Percentiles rank a stretch among this genome's conserved stretches.
phyloP scores from a whole-genome alignment of 2,329 filamentous ascomycete genomes.

The Pseudogymnoascus sp. region DNA sequence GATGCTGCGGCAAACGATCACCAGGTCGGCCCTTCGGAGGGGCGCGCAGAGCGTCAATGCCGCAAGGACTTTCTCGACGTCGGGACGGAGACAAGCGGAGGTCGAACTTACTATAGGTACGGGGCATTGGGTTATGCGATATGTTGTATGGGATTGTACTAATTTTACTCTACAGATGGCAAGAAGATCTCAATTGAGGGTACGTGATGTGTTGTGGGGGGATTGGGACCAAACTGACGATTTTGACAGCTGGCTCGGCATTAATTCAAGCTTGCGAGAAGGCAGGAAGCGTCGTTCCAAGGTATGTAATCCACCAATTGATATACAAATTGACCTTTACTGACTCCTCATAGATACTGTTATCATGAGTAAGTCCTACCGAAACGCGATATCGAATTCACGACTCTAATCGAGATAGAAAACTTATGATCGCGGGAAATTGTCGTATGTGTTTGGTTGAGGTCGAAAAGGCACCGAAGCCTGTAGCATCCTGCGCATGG shows the following conservation, averaged over 20 bases:
- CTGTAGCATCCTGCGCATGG: slow-evolving; percentile 97
- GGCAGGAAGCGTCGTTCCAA: slow-evolving; percentile 81
- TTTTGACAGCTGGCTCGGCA: slow-evolving; percentile 73
- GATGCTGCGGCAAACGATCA: slow-evolving; percentile 63
- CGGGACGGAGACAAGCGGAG: slow-evolving; percentile 72
- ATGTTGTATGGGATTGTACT: slow-evolving; percentile 20
- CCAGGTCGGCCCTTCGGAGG: slow-evolving; percentile 61
- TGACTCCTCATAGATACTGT: slow-evolving; percentile 65
- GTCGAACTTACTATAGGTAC: slow-evolving; percentile 94
- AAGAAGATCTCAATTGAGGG: slow-evolving; percentile 98
- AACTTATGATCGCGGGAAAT: slow-evolving; percentile 98
- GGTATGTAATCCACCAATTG: slow-evolving; percentile 43
- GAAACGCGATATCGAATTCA: slow-evolving; percentile 21
- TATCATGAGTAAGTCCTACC: slow-evolving; percentile 77
- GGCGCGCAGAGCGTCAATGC: slow-evolving; percentile 51
- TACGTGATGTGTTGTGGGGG: slow-evolving; percentile 37
- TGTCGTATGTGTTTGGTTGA: slow-evolving; percentile 99
- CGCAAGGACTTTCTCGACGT: slow-evolving; percentile 76
- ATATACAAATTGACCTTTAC: slow-evolving; percentile 11
- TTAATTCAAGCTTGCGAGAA: slow-evolving; percentile 99
- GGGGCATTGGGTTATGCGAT: slow-evolving; percentile 31
- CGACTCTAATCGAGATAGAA: slow-evolving; percentile 46
- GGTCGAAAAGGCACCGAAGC: slow-evolving; percentile 93
- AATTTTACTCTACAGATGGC: slow-evolving; percentile 58
- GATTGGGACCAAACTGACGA: slow-evolving; percentile 30